Base-by-base conservation (phyloP, 1,284 basidiomycete genomes). In the Vanrija pseudolonga region DNA sequence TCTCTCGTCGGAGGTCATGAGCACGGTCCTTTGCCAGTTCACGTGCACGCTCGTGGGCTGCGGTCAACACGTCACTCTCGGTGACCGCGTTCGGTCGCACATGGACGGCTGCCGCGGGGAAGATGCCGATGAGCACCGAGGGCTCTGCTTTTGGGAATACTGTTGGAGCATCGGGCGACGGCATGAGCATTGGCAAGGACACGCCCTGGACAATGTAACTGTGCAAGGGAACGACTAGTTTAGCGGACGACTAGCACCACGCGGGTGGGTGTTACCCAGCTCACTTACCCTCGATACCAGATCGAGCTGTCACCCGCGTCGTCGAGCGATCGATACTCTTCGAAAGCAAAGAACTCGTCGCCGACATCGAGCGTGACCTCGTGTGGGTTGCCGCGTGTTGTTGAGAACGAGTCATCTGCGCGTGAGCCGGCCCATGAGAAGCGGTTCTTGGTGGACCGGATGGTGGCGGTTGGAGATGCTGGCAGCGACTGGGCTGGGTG, bases 281-380 rank as follows among this genome's bases (percentile, higher is more conserved):
- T 50, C 57, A 50, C 87, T 75, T 69, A 90, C 90, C 91, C 90
- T 80, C 90, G 80, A 73, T 90, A 93, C 90, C 90, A 94, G 9
- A 86, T 75, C 22, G 90, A 87, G 15, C 83, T 87, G 59, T 80
- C 82, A 56, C 68, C 69, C 9, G 32, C 32, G 14, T 68, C 68
- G 11, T 61, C 50, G 4, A 49, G 50, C 47, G 63, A 65, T 17
- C 61, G 85, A 72, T 90, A 93, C 71, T 86, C 86, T 77, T 96
- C 92, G 68, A 96, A 95, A 22, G 92, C 91, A 77, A 97, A 97
- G 38, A 98, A 86, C 72, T 97, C 94, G 72, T 97, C 94, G 48
- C 95, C 95, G 20, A 97, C 71, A 56, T 81, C 79, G 45, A 79
- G 68, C 3, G 71, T 62, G 40, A 76, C 71, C 66, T 78, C 73